Percentiles rank a stretch among this genome's conserved stretches.
Conservation (phyloP, 2,329 filamentous ascomycete species). For the Paraphaeosphaeria sporulosa region DNA sequence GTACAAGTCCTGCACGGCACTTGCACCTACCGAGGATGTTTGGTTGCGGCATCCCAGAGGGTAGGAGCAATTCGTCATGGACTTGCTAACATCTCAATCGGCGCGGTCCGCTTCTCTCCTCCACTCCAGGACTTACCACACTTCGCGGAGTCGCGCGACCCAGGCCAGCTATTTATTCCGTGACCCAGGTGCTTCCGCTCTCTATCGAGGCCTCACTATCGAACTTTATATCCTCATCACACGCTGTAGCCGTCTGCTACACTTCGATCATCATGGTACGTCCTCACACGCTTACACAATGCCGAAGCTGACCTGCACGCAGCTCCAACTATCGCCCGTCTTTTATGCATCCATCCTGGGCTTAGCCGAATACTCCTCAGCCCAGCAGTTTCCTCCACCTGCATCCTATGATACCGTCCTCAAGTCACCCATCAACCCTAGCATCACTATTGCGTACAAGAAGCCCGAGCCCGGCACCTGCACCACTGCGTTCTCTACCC, state of each 20-base stretch:
- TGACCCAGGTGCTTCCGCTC: constrained; percentile 16
- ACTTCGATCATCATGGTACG: constrained; percentile 22
- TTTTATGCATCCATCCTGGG: constrained; percentile 22
- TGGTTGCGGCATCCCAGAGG: neutral
- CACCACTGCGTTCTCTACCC: constrained; percentile 68
- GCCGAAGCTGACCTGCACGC: constrained; percentile 38
- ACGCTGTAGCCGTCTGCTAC: constrained; percentile 21
- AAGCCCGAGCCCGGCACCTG: constrained; percentile 67
- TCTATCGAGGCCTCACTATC: constrained; percentile 17
- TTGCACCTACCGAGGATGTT: neutral
- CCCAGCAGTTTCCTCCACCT: constrained; percentile 54
- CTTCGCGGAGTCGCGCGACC: constrained; percentile 11
- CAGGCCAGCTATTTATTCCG: constrained; percentile 2
- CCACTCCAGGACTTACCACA: constrained; percentile 6
- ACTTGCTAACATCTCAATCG: neutral
- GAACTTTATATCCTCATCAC: constrained; percentile 22
- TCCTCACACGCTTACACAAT: neutral
- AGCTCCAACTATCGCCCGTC: constrained; percentile 52
- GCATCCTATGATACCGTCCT: constrained; percentile 60
- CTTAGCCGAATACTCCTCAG: constrained; percentile 27
- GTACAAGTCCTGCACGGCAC: neutral
- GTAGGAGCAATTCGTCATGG: neutral
- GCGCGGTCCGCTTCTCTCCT: constrained; percentile 1
- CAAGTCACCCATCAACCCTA: constrained; percentile 67
- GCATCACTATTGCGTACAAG: constrained; percentile 74